Evolutionary conservation across 306 rosid species (phyloP).

Genomic region (Prunus davidiana): DNA sequence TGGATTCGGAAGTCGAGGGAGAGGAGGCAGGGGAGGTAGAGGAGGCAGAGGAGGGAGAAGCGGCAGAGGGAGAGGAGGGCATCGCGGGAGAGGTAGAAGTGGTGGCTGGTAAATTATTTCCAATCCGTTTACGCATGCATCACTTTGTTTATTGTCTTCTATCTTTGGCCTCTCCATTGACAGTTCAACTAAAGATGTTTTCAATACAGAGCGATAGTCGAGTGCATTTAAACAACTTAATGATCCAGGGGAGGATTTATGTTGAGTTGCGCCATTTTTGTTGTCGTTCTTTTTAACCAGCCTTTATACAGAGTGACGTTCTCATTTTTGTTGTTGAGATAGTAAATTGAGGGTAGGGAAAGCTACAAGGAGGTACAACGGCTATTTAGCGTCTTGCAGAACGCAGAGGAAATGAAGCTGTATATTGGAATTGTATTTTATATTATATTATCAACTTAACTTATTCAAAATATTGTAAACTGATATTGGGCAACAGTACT

Average conservation of each 20-base stretch:
- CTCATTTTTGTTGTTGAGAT: no score
- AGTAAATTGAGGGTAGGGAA: no score
- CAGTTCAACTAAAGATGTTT: background rate
- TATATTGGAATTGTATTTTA: no score
- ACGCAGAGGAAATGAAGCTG: no score
- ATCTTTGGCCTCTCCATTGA: no score
- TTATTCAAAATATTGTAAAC: no score
- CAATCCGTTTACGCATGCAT: background rate
- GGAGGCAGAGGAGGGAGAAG: constrained; percentile 20
- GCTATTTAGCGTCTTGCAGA: no score
- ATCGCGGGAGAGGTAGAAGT: constrained; percentile 37
- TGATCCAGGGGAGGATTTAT: background rate
- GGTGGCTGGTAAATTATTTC: constrained; percentile 24
- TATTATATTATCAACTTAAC: no score
- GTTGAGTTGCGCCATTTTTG: background rate
- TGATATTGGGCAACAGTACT: no score
- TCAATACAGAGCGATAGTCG: background rate
- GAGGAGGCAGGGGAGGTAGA: constrained; percentile 21
- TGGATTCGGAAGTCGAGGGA: constrained; percentile 44
- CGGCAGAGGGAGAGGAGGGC: constrained; percentile 35
- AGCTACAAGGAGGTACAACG: no score
- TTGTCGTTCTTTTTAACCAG: background rate
- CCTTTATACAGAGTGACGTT: no score
- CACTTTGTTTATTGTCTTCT: background rate
- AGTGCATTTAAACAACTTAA: background rate